A percentile compares a stretch with the other conserved stretches of the same genome.
Evolutionary conservation across 2,329 filamentous ascomycete species (phyloP).

Genomic region (Hypoxylon sp.): DNA sequence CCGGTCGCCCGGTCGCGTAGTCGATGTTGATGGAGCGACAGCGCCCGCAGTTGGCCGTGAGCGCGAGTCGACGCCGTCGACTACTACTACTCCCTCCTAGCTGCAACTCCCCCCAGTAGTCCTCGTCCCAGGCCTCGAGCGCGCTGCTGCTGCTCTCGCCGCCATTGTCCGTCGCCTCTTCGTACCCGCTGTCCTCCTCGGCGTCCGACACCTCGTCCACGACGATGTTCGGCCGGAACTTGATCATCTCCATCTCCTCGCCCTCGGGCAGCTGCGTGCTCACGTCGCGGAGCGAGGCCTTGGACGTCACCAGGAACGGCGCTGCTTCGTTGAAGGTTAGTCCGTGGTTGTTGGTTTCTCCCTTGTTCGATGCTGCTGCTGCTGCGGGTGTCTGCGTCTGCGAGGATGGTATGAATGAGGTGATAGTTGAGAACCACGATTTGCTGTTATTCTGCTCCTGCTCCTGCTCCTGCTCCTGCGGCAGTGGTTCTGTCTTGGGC

Average conservation of each 20-base stretch:
- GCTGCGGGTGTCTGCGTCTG: slow-evolving; percentile 12
- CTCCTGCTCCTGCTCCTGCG: no score
- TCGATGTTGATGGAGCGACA: slow-evolving; percentile 78
- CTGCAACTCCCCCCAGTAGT: slow-evolving; percentile 73
- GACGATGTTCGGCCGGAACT: slow-evolving; percentile 79
- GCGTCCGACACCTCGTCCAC: slow-evolving; percentile 61
- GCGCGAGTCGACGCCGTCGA: slow-evolving; percentile 51
- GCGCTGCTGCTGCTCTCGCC: neutral
- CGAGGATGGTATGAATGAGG: slow-evolving; percentile 43
- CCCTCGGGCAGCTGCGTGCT: slow-evolving; percentile 61
- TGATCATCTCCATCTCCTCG: slow-evolving; percentile 66
- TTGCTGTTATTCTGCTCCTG: slow-evolving; percentile 29
- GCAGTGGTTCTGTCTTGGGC: slow-evolving; percentile 44
- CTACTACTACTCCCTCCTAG: no score
- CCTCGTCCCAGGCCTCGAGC: slow-evolving; percentile 68
- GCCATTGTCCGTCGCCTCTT: neutral
- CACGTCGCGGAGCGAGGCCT: slow-evolving; percentile 74
- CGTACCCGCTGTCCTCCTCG: neutral
- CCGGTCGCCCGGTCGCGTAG: slow-evolving; percentile 69
- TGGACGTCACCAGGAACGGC: slow-evolving; percentile 76
- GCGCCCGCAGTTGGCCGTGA: slow-evolving; percentile 75
- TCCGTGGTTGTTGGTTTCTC: slow-evolving; percentile 43
- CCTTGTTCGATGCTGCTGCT: slow-evolving; percentile 34
- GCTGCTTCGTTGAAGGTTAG: slow-evolving; percentile 79
- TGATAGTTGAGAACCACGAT: slow-evolving; percentile 49